Evolutionary conservation across 495 filamentous ascomycete species (phyloP).

Genomic region (Friedmanniomyces simplex): DNA sequence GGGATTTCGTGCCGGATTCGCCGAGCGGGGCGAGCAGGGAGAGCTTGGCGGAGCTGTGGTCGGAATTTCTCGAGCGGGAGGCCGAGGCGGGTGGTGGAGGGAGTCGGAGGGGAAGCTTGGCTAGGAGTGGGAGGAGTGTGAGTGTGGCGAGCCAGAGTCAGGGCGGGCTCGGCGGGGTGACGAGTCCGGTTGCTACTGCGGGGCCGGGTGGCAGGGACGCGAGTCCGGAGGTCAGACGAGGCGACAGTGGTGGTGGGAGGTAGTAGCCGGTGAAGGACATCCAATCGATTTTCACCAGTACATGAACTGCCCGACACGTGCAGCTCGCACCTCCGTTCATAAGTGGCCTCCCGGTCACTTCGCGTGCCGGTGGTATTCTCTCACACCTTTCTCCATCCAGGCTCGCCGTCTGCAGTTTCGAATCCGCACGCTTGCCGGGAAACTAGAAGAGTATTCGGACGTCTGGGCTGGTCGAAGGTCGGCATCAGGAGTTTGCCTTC

Average conservation of each 20-base stretch:
- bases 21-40: constrained; percentile 49
- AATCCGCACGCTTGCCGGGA: too few species aligned
- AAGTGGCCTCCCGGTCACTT: too few species aligned
- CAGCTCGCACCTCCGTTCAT: too few species aligned
- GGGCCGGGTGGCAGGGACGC: not conserved
- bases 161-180: constrained; percentile 1
- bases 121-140: constrained; percentile 8
- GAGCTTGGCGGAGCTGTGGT: constrained; percentile 83
- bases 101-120: constrained; percentile 17
- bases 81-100: constrained; percentile 47
- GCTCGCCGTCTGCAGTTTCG: too few species aligned
- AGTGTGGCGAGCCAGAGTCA: constrained; percentile 4
- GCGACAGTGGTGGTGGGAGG: constrained; percentile 7
- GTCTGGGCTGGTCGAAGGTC: too few species aligned
- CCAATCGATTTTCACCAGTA: too few species aligned
- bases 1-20: constrained; percentile 57
- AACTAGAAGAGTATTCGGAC: too few species aligned
- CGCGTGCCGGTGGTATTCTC: too few species aligned
- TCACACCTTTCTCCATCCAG: too few species aligned
- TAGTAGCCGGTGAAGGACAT: not conserved
- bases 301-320: too few species aligned
- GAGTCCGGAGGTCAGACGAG: constrained; percentile 12
- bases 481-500: too few species aligned
- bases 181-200: not conserved
- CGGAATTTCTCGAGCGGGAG: constrained; percentile 76